Evolutionary conservation across 208 protist species (phyloP), one percentile per base, ranked within the genome.

Genomic region (Trypanosoma cruzi): DNA sequence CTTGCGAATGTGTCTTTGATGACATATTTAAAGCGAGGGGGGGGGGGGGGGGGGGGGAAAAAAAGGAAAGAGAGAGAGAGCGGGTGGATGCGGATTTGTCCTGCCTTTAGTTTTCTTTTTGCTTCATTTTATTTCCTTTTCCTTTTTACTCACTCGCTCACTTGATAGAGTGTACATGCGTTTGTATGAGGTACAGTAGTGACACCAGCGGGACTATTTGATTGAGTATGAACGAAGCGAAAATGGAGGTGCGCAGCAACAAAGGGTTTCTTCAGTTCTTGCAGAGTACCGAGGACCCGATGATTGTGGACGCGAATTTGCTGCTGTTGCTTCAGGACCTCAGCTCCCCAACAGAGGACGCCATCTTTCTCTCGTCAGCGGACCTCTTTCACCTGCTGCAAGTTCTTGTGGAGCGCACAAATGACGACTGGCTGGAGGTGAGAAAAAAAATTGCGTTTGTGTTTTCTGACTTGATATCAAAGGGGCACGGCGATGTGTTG

Each of bases 371-470:
- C 55, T 56, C 64, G 22, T 64, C 71, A 28, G 64, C 49, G 20
- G 57, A 4, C n/a, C 63, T 76, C 40, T 56, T 13, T 48, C 34
- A 71, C 6, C 36, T 76, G 20, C 57, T 76, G 34, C 55, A 40
- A 18, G 36, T 76, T 32, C 64, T 76, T 18, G 65, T 73, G 16
- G 66, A 64, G 8, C 64, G 56, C 54, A 78, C 66, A 16, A 50
- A 61, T 28, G 68, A 72, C 26, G 66, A 49, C 0, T 72, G 73
- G 73, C 48, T 81, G 48, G 76, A 81, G 50, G 70, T 73, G 22
- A 29, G 70, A 32, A 75, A 73, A 58, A 81, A 81, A 55, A 83
- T 81, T 44, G 64, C 73, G 28, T 74, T 81, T 64, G 58, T 79
- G 20, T 86, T 86, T 56, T 28, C 36, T 28, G 44, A 71, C n/a